Evolutionary conservation across 371 early-diverging fungal species (phyloP).

Genomic region (Phascolomyces articulosus): DNA sequence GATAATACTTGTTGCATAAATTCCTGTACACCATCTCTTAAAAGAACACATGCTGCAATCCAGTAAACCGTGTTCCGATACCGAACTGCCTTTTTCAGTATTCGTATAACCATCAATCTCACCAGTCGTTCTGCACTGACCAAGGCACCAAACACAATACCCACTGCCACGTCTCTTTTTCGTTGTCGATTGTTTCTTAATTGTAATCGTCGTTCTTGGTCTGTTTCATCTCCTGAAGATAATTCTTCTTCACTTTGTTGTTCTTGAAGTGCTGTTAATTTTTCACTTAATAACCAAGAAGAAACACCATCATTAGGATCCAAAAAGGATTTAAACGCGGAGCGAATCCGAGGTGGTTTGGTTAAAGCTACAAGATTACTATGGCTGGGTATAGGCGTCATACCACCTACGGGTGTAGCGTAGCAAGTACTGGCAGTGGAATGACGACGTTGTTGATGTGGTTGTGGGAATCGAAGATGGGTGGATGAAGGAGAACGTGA

Average conservation of each 20-base stretch:
- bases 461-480: constrained; percentile 8
- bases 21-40: constrained; percentile 38
- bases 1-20: constrained; percentile 29
- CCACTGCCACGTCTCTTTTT: constrained; percentile 4
- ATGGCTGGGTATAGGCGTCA: constrained; percentile 36
- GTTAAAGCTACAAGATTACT: constrained; percentile 25
- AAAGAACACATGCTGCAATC: constrained; percentile 32
- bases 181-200: neutral
- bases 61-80: constrained; percentile 37
- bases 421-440: constrained; percentile 24
- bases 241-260: constrained; percentile 2
- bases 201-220: neutral
- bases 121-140: constrained; percentile 6
- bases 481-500: constrained; percentile 9
- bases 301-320: constrained; percentile 11
- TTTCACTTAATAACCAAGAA: constrained; percentile 21
- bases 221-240: neutral
- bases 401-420: constrained; percentile 24
- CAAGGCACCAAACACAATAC: constrained; percentile 1
- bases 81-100: constrained; percentile 20
- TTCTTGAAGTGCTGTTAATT: constrained; percentile 15
- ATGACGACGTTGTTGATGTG: neutral
- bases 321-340: constrained; percentile 18
- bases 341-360: constrained; percentile 28
- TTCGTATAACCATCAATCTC: constrained; percentile 6